Base-by-base conservation (phyloP, 164 flowering plant species). In the Nelumbo lutea region DNA sequence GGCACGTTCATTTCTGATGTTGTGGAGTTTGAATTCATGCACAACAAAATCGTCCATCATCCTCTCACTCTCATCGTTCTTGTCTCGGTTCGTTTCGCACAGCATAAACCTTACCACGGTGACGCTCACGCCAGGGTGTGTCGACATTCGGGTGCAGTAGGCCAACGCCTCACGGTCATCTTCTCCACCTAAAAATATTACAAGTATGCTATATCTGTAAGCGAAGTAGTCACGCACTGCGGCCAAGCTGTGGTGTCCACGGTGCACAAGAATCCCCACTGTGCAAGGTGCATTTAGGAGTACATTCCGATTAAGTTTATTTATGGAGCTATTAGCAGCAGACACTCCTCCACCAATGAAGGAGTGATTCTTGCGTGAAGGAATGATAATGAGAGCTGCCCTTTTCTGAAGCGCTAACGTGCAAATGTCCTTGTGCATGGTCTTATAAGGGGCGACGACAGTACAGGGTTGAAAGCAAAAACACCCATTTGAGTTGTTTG, bases 221-320 rank as follows among this genome's bases (percentile, higher is more conserved):
- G 57, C 66, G 55, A 43, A 7, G 42, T 50, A 15, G 56, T 43
- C 72, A 42, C 62, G 44, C 27, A 40, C 42, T 11, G 57, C 46
- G 60, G 6, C 10, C 47, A 66, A 10, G 42, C 10, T 38, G 27
- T 6, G 27, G 14, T 38, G 39, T 9, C 78, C 75, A 9, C 72
- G 78, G 64, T 84, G 80, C 3, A 80, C 68, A 6, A 84, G 76
- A 65, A 84, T 68, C 0, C 75, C 85, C 9, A 82, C 81, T 0
- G 87, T 77, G 76, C 85, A 84, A 9, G 85, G 87, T 3, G 83
- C 80, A 13, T 70, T 71, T 4, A 39, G 65, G 8, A 79, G 75
- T 7, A 84, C 68, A 10, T 77, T 69, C 0, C 56, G 45, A 78
- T 79, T 79, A 59, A 81, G 42, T 0, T n/a, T 68, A 40, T 64